Evolutionary conservation across 441 rosid species (phyloP).

Genomic region (Gossypium davidsonii): DNA sequence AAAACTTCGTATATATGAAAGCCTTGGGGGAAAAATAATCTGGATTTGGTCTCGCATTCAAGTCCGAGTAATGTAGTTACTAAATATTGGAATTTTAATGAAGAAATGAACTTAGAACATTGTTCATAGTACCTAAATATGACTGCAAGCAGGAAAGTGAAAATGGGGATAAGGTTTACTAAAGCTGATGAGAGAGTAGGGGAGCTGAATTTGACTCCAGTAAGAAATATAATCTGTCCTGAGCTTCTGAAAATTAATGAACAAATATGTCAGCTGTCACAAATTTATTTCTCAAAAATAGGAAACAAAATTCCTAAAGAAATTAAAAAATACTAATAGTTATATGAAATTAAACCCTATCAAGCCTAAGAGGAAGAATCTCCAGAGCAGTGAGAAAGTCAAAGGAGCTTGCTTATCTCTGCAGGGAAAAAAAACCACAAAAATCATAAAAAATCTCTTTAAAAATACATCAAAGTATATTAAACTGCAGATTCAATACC

Average conservation of each 20-base stretch:
- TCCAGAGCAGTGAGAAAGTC: constrained; percentile 22
- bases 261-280: not conserved
- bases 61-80: not conserved
- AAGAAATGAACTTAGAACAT: not conserved
- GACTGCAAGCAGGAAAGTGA: constrained; percentile 48
- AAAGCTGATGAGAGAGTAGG: constrained; percentile 50
- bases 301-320: not conserved
- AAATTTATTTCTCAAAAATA: not conserved
- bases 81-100: not conserved
- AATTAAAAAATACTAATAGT: not conserved
- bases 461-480: not conserved
- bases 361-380: constrained; percentile 35
- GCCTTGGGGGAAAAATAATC: not conserved
- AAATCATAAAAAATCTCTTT: not conserved
- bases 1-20: not conserved
- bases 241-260: constrained; percentile 29
- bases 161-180: constrained; percentile 38
- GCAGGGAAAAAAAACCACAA: constrained; percentile 2
- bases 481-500: constrained; percentile 17
- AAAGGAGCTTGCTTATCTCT: constrained; percentile 31
- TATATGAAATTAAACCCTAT: constrained; percentile 16
- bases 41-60: not conserved
- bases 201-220: constrained; percentile 37
- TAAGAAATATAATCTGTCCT: constrained; percentile 28
- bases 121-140: constrained; percentile 28